Conservation (phyloP, 176 grass and related monocot species). For the Ampelocalamus luodianensis region DNA sequence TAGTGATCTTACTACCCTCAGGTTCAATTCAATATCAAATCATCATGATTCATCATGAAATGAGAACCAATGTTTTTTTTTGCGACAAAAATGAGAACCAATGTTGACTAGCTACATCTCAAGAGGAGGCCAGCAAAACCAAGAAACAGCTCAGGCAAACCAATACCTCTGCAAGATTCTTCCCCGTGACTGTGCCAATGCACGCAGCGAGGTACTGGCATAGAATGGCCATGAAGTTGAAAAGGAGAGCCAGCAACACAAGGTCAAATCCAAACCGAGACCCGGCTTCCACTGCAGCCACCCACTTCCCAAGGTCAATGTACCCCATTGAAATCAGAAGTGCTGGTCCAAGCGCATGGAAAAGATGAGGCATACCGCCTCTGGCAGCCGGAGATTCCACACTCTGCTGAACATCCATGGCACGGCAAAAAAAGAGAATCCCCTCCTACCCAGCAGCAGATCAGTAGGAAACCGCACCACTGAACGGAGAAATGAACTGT, state of each 20-base stretch:
- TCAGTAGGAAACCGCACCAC: conserved; percentile 37
- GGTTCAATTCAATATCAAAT: conserved; percentile 37
- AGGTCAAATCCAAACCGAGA: conserved; percentile 79
- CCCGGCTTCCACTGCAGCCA: conserved; percentile 77
- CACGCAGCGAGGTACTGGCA: conserved; percentile 86
- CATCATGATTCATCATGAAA: conserved; percentile 26
- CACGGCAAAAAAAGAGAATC: conserved; percentile 30
- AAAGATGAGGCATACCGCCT: conserved; percentile 52
- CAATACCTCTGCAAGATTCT: conserved; percentile 81
- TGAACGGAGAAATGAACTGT: background rate
- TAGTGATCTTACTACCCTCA: conserved; percentile 19
- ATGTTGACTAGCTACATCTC: conserved; percentile 36
- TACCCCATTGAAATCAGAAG: conserved; percentile 88
- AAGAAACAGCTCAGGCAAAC: conserved; percentile 38
- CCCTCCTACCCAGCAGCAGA: conserved; percentile 19
- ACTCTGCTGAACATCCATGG: conserved; percentile 47
- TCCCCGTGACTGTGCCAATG: conserved; percentile 79
- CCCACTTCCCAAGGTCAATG: conserved; percentile 90
- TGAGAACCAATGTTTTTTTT: conserved; percentile 8
- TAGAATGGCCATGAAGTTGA: conserved; percentile 84
- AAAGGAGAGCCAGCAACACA: conserved; percentile 69
- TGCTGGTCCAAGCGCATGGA: conserved; percentile 73
- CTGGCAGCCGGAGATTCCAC: conserved; percentile 34
- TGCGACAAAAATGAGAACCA: background rate
- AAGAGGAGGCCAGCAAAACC: conserved; percentile 34